These are phyloP conservation scores for Thermomucor indicae-seudaticae DNA, from an alignment of 371 early-diverging fungal genomes.

Conservation along the genomic window DNA sequence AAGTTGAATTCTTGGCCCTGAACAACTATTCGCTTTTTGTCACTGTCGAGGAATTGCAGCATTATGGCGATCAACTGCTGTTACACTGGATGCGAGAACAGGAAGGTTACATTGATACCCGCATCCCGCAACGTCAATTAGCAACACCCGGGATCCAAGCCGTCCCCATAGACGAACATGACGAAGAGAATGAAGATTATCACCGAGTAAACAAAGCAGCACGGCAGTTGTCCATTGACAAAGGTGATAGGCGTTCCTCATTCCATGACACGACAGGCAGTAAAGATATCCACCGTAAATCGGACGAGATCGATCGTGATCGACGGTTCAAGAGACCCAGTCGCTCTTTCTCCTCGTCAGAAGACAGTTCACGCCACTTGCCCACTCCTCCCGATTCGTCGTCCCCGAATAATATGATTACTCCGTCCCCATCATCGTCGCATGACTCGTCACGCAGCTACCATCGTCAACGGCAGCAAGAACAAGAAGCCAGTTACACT, in stretches of 20 bases:
- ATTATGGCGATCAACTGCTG: slow-evolving; percentile 69
- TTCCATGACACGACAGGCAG: background rate
- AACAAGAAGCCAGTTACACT: no score
- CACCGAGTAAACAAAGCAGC: slow-evolving; percentile 6
- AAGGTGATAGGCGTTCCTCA: slow-evolving; percentile 5
- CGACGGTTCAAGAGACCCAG: slow-evolving; percentile 17
- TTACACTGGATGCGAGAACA: slow-evolving; percentile 52
- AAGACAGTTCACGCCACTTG: slow-evolving; percentile 6
- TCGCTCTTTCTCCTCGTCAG: slow-evolving; percentile 8
- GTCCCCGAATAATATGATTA: slow-evolving; percentile 6
- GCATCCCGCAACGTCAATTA: slow-evolving; percentile 2
- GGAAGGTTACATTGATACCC: slow-evolving; percentile 4
- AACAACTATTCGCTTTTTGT: slow-evolving; percentile 77
- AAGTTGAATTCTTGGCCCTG: slow-evolving; percentile 76
- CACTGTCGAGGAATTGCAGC: slow-evolving; percentile 71
- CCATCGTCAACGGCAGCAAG: no score
- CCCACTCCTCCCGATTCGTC: slow-evolving; percentile 23
- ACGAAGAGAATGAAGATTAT: slow-evolving; percentile 2
- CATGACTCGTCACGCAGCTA: background rate
- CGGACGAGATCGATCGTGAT: slow-evolving; percentile 12
- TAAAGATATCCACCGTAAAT: slow-evolving; percentile 9
- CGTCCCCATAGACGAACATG: background rate
- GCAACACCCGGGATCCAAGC: background rate
- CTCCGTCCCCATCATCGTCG: slow-evolving; percentile 10
- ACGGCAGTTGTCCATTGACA: slow-evolving; percentile 17